A percentile compares a stretch with the other conserved stretches of the same genome.
Conservation (phyloP, 1,139 yeast genomes). For the Pichia sp. region DNA sequence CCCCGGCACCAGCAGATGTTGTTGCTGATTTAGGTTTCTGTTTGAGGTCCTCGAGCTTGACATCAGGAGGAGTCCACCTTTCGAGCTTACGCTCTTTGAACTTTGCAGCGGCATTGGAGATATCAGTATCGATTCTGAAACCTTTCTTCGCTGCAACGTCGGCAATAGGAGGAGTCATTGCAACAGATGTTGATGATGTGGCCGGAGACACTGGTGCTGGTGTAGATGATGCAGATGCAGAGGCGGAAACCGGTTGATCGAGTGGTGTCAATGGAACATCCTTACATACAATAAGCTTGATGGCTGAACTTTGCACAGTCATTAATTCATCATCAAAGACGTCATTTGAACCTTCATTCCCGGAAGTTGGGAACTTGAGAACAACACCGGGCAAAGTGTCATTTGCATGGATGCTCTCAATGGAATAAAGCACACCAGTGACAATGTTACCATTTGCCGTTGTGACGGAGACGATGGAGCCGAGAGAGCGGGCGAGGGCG, state of each 20-base stretch:
- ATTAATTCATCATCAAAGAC: constrained; percentile 26
- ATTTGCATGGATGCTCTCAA: constrained; percentile 22
- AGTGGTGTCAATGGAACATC: constrained; percentile 33
- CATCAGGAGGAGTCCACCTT: constrained; percentile 52
- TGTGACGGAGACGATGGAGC: constrained; percentile 43
- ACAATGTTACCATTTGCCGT: constrained; percentile 26
- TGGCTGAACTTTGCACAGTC: constrained; percentile 51
- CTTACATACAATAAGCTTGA: constrained; percentile 52
- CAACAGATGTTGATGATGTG: constrained; percentile 3
- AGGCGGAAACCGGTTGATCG: constrained; percentile 1
- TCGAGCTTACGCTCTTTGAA: constrained; percentile 66
- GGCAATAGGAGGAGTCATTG: too few relatives aligned
- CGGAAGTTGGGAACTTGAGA: constrained; percentile 36
- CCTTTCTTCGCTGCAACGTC: constrained; percentile 1
- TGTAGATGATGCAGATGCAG: constrained; percentile 3
- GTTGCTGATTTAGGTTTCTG: neutral
- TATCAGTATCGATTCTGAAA: constrained; percentile 86
- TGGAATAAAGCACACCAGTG: constrained; percentile 47
- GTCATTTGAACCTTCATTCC: too few relatives aligned
- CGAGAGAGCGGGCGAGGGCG: constrained; percentile 35
- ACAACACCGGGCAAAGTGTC: constrained; percentile 41
- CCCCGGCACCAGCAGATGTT: neutral
- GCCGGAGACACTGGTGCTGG: constrained; percentile 1
- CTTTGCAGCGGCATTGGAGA: constrained; percentile 39
- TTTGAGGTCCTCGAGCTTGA: constrained; percentile 1